Conservation (phyloP, 768 basidiomycete species). For the Tulasnella sp. region DNA sequence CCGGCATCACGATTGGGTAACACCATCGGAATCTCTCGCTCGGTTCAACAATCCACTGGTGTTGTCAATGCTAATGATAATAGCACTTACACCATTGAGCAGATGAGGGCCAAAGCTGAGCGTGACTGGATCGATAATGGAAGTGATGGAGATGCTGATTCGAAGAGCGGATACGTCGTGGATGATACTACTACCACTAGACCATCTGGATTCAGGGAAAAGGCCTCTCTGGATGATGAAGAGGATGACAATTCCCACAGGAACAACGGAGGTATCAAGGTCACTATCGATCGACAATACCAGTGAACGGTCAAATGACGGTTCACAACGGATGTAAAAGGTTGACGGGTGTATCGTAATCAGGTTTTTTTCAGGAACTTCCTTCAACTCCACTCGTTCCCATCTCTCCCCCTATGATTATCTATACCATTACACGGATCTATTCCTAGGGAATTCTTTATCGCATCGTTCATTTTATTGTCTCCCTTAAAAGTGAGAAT, state of each 20-base stretch:
- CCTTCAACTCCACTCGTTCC: no score
- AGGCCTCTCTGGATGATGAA: slow-evolving; percentile 24
- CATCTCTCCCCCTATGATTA: no score
- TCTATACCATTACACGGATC: no score
- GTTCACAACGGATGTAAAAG: no score
- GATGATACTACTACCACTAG: slow-evolving; percentile 1
- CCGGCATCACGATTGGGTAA: neutral
- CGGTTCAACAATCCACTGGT: slow-evolving; percentile 16
- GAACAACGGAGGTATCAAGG: slow-evolving; percentile 36
- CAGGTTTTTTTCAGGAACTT: no score
- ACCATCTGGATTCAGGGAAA: slow-evolving; percentile 26
- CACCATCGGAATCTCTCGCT: slow-evolving; percentile 13
- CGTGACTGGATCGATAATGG: slow-evolving; percentile 27
- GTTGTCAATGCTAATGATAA: neutral
- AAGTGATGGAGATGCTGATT: slow-evolving; percentile 12
- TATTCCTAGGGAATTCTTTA: no score
- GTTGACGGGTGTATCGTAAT: no score
- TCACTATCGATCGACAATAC: slow-evolving; percentile 45
- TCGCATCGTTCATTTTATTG: no score
- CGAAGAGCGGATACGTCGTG: slow-evolving; percentile 15
- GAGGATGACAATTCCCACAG: slow-evolving; percentile 22
- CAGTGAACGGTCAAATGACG: slow-evolving; percentile 30
- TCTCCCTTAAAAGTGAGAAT: no score
- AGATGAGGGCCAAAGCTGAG: slow-evolving; percentile 23
- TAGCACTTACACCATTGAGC: slow-evolving; percentile 25